Evolutionary conservation across 495 filamentous ascomycete genomes (phyloP).

Genomic region (Neurospora intermedia): DNA sequence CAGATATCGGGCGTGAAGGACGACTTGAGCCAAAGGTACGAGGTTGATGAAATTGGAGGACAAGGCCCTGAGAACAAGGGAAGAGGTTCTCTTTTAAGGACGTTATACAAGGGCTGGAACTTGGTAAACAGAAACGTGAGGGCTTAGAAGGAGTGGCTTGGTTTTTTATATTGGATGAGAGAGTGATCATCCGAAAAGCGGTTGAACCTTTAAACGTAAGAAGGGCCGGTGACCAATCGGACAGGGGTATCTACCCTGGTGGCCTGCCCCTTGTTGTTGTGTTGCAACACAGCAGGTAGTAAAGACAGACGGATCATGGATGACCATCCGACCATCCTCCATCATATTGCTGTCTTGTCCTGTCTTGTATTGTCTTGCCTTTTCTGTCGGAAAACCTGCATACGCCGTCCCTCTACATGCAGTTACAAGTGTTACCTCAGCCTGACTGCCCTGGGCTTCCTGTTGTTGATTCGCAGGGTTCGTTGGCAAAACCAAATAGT

Average conservation of each 20-base stretch:
- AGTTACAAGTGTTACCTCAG: neutral
- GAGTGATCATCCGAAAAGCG: neutral
- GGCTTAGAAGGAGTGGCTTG: neutral
- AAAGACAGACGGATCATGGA: neutral
- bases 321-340: neutral
- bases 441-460: neutral
- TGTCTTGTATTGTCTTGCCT: neutral
- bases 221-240: neutral
- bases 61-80: neutral
- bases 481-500: neutral
- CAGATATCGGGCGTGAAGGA: neutral
- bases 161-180: neutral
- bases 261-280: neutral
- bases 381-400: neutral
- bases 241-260: neutral
- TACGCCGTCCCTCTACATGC: neutral
- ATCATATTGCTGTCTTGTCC: neutral
- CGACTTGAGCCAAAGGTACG: neutral
- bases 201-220: neutral
- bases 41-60: neutral
- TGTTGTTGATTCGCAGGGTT: neutral
- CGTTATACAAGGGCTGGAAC: neutral
- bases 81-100: neutral
- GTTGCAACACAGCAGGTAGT: neutral
- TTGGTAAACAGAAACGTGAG: neutral